Evolutionary conservation across 2,329 filamentous ascomycete species (phyloP).

Genomic region (Verticillium longisporum): DNA sequence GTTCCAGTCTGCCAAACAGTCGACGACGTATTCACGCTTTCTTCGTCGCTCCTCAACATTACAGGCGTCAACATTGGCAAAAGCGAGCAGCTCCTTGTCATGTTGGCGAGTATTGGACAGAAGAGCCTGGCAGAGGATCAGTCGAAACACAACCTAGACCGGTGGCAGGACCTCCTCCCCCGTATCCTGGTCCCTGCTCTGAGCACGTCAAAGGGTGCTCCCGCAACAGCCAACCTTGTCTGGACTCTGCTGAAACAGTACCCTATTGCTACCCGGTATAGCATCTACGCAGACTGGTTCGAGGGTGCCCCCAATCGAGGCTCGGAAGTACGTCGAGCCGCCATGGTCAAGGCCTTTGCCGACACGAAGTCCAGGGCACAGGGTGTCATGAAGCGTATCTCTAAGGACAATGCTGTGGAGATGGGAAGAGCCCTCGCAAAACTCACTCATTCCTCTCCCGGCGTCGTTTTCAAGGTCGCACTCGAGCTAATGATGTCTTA

Average conservation of each 20-base stretch:
- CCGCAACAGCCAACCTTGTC: constrained; percentile 76
- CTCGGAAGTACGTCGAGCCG: constrained; percentile 16
- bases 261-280: constrained; percentile 70
- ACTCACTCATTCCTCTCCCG: constrained; percentile 84
- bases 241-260: constrained; percentile 78
- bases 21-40: constrained; percentile 85
- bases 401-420: constrained; percentile 74
- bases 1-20: constrained; percentile 84
- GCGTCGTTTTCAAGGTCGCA: constrained; percentile 83
- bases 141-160: constrained; percentile 61
- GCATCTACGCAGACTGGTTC: constrained; percentile 92
- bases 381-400: constrained; percentile 81
- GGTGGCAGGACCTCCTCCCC: constrained; percentile 82
- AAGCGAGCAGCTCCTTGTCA: constrained; percentile 70
- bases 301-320: constrained; percentile 54
- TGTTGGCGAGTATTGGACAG: constrained; percentile 78
- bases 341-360: constrained; percentile 73
- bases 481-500: constrained; percentile 90
- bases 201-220: constrained; percentile 79
- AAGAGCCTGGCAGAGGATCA: constrained; percentile 65
- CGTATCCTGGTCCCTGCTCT: constrained; percentile 82
- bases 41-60: constrained; percentile 74
- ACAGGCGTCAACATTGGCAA: constrained; percentile 86
- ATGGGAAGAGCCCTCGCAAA: constrained; percentile 89
- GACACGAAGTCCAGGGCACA: constrained; percentile 72